These are phyloP conservation scores for Lasiodiplodia citricola DNA, from an alignment of 2,329 filamentous ascomycete genomes.

Conservation along the genomic window DNA sequence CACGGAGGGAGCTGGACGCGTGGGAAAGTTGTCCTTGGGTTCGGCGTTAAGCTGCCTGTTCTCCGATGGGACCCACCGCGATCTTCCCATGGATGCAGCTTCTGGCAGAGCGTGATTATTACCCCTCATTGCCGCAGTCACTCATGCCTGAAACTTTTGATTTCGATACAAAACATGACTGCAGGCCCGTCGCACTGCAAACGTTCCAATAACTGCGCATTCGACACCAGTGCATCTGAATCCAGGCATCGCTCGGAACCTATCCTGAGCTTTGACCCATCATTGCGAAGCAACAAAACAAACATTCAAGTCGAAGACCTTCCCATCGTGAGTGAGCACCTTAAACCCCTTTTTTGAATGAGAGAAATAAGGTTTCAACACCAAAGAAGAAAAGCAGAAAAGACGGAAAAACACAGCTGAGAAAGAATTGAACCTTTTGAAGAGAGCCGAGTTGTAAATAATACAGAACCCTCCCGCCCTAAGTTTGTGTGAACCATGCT, in stretches of 20 bases:
- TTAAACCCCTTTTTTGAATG: conserved; percentile 21
- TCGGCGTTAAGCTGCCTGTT: conserved; percentile 19
- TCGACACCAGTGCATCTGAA: conserved; percentile 16
- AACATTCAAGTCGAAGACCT: conserved; percentile 18
- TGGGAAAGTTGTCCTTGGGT: conserved; percentile 11
- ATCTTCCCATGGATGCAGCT: conserved; percentile 12
- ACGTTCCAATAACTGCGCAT: not conserved
- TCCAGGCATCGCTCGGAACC: conserved; percentile 14
- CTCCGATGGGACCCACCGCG: not conserved
- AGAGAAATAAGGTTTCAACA: conserved; percentile 25
- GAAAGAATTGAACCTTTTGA: conserved; percentile 27
- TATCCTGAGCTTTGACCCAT: conserved; percentile 24
- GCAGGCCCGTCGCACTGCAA: not conserved
- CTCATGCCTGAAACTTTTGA: not conserved
- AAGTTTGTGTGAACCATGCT: conserved; percentile 13
- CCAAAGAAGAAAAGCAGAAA: conserved; percentile 23
- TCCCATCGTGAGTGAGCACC: conserved; percentile 22
- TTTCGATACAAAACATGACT: not conserved
- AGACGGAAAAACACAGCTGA: conserved; percentile 23
- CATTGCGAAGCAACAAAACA: conserved; percentile 15
- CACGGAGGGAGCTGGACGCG: not conserved
- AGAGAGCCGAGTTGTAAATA: conserved; percentile 27
- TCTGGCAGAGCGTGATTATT: not conserved
- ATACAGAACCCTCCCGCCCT: conserved; percentile 27
- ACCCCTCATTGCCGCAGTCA: not conserved